Evolutionary conservation across 768 basidiomycete species (phyloP), one percentile per base, ranked within the genome.

Genomic region (Udeniomyces megalosporus): DNA sequence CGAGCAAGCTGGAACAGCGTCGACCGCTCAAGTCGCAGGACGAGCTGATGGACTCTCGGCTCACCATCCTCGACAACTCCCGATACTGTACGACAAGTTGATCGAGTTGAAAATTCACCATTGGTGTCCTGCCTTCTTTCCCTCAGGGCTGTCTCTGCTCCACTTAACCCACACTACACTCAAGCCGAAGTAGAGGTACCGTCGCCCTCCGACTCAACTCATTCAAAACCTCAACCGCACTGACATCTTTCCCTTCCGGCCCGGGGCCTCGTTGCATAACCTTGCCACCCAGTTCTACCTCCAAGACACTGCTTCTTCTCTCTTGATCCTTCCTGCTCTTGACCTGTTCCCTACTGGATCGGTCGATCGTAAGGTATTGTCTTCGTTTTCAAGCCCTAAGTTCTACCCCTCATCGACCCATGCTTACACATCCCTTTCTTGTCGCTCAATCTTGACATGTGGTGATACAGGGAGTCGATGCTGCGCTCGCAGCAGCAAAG

Each of bases 221-320:
- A 8, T 42, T 42, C 38, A 8, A 8, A 17, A 42, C n/a, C n/a
- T n/a, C n/a, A n/a, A n/a, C n/a, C n/a, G n/a, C n/a, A n/a, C n/a
- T n/a, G n/a, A n/a, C n/a, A n/a, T n/a, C n/a, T n/a, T n/a, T n/a
- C n/a, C n/a, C n/a, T n/a, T n/a, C n/a, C n/a, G n/a, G n/a, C n/a
- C n/a, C n/a, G n/a, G n/a, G n/a, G n/a, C n/a, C n/a, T n/a, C n/a
- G n/a, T n/a, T n/a, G n/a, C n/a, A n/a, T n/a, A n/a, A n/a, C n/a
- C n/a, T n/a, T n/a, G n/a, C n/a, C n/a, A n/a, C n/a, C 22, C 55
- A 57, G 58, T 60, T 60, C 24, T 60, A 60, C 48, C 58, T 60
- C 24, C 47, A 50, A 14, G 58, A 60, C 24, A 60, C 58, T 15
- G 34, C 46, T 14, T 48, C 58, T 5, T 59, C 58, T 15, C 58